These are phyloP conservation scores for Ustilago curta DNA, from an alignment of 1,284 basidiomycete species.

Conservation along the genomic window DNA sequence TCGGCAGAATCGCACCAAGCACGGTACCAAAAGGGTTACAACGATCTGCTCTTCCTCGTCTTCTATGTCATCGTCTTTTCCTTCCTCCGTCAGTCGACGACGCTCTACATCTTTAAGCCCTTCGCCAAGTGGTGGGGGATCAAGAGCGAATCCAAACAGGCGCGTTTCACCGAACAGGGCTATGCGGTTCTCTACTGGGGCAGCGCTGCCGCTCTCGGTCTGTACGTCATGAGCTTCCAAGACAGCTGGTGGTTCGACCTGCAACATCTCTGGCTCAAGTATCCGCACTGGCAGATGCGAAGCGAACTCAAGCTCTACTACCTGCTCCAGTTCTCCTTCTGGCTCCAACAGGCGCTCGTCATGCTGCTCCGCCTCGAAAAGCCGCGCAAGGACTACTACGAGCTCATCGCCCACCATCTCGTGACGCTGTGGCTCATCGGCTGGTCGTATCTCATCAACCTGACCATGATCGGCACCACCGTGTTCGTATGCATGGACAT, in stretches of 20 bases:
- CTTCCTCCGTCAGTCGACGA: constrained; percentile 84
- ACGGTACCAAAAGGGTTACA: constrained; percentile 63
- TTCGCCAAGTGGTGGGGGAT: constrained; percentile 73
- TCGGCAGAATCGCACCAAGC: constrained; percentile 36
- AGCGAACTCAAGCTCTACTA: constrained; percentile 90
- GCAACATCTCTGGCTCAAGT: constrained; percentile 67
- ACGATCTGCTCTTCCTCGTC: constrained; percentile 82
- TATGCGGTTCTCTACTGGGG: constrained; percentile 68
- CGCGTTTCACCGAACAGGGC: constrained; percentile 66
- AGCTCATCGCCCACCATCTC: constrained; percentile 84
- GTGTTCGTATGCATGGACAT: constrained; percentile 97
- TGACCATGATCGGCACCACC: constrained; percentile 88
- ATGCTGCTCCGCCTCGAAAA: constrained; percentile 88
- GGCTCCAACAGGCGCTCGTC: constrained; percentile 92
- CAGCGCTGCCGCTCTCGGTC: constrained; percentile 53
- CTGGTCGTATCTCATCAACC: constrained; percentile 72
- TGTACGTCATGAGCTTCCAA: constrained; percentile 82
- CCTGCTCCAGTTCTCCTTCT: constrained; percentile 81
- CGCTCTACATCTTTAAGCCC: constrained; percentile 78
- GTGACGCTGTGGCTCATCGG: constrained; percentile 96
- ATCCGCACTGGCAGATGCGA: constrained; percentile 77
- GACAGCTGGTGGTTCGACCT: constrained; percentile 86
- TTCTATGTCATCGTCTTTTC: constrained; percentile 94
- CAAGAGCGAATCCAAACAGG: constrained; percentile 60
- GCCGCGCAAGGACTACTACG: constrained; percentile 89